Percentiles rank a stretch among this genome's conserved stretches.
Evolutionary conservation across 192 early-diverging fungal species (phyloP).

Genomic region (Borealophlyctis nickersoniae): DNA sequence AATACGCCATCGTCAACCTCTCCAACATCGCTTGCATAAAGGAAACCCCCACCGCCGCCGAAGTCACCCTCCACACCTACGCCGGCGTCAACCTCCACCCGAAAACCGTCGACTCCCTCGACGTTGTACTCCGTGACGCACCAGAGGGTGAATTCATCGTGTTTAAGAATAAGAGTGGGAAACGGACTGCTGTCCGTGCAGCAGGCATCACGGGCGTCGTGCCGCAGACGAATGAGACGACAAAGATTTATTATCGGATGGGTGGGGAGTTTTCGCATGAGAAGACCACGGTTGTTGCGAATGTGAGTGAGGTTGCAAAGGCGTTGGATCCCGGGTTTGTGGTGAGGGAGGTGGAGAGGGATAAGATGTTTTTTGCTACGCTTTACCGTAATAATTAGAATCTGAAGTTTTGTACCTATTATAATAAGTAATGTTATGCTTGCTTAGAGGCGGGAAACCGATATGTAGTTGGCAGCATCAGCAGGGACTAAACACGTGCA

Average conservation of each 20-base stretch:
- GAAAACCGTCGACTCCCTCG: background rate
- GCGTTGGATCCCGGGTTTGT: slow-evolving; percentile 1
- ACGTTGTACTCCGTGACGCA: background rate
- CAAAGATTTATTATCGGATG: background rate
- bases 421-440: too few relatives aligned
- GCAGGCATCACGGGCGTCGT: background rate
- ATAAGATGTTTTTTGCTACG: background rate
- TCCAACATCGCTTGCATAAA: background rate
- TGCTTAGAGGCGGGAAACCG: too few relatives aligned
- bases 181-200: background rate
- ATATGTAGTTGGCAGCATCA: too few relatives aligned
- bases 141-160: background rate
- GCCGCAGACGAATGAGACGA: background rate
- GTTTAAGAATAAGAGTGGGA: background rate
- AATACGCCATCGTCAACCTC: too few relatives aligned
- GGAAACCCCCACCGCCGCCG: background rate
- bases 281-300: background rate
- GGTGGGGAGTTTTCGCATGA: background rate
- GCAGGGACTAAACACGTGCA: too few relatives aligned
- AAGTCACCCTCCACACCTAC: background rate
- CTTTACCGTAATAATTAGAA: too few relatives aligned
- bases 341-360: background rate
- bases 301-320: background rate
- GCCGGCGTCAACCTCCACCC: background rate
- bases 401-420: too few relatives aligned